Percentiles rank a stretch among this genome's conserved stretches.
Evolutionary conservation across 2,329 filamentous ascomycete genomes (phyloP).

Genomic region (Fusarium staphyleae): DNA sequence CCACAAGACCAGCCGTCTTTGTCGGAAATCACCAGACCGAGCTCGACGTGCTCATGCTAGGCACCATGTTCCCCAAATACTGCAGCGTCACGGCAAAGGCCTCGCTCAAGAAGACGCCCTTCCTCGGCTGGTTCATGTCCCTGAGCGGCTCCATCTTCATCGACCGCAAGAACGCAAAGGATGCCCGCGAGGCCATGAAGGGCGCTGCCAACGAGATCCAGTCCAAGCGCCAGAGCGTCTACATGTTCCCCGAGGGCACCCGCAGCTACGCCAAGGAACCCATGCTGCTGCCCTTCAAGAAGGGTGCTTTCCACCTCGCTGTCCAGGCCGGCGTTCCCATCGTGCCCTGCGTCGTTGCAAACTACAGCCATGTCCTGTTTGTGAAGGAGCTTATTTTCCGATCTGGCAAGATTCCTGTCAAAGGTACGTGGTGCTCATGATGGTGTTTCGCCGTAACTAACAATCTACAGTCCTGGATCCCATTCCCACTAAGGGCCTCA

Average conservation of each 20-base stretch:
- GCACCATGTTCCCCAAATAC: slow-evolving; percentile 86
- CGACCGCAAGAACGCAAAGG: slow-evolving; percentile 83
- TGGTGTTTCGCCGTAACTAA: neutral
- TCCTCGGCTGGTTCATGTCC: slow-evolving; percentile 94
- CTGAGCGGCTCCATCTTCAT: slow-evolving; percentile 93
- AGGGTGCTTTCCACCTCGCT: slow-evolving; percentile 96
- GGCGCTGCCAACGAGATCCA: slow-evolving; percentile 83
- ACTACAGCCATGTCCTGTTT: slow-evolving; percentile 77
- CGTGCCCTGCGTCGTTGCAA: slow-evolving; percentile 82
- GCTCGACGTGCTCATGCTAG: slow-evolving; percentile 92
- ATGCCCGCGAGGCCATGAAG: slow-evolving; percentile 84
- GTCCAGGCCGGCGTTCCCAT: slow-evolving; percentile 93
- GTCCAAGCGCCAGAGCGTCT: slow-evolving; percentile 75
- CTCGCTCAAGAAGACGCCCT: slow-evolving; percentile 77
- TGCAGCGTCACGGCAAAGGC: slow-evolving; percentile 94
- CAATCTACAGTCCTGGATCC: slow-evolving; percentile 72
- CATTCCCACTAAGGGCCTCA: slow-evolving; percentile 77
- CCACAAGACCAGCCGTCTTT: slow-evolving; percentile 82
- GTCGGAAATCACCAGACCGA: slow-evolving; percentile 96
- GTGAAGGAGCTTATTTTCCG: slow-evolving; percentile 70
- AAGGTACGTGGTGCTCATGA: slow-evolving; percentile 60
- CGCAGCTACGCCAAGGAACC: slow-evolving; percentile 87
- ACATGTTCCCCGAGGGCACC: slow-evolving; percentile 92
- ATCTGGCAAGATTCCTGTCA: slow-evolving; percentile 74
- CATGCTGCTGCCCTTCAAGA: slow-evolving; percentile 92